Conservation (phyloP, 257 asterid genomes). For the Fraxinus excelsior region DNA sequence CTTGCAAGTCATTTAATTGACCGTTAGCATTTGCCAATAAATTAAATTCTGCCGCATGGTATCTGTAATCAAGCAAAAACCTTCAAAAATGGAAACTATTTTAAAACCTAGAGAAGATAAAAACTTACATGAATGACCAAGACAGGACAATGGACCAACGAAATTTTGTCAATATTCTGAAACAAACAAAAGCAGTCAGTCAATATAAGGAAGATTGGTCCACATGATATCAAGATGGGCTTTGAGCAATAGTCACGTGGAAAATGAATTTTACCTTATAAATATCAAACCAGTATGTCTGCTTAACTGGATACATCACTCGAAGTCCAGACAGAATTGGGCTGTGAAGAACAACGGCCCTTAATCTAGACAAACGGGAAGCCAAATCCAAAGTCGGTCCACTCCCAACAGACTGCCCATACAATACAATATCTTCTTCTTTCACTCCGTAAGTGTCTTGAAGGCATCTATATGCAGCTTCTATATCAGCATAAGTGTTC, state of each 20-base stretch:
- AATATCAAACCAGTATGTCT: conserved; percentile 95
- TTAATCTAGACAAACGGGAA: conserved; percentile 70
- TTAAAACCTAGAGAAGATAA: conserved; percentile 11
- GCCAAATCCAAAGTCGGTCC: conserved; percentile 95
- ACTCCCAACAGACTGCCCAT: conserved; percentile 97
- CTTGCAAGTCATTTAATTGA: conserved; percentile 10
- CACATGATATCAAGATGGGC: conserved; percentile 22
- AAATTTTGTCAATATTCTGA: conserved; percentile 94
- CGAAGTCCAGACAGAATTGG: conserved; percentile 92
- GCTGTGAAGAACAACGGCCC: conserved; percentile 98
- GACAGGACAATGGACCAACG: conserved; percentile 79
- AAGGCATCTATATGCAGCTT: conserved; percentile 91
- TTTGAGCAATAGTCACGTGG: conserved; percentile 8
- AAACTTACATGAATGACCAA: conserved; percentile 88
- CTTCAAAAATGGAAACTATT: conserved; percentile 5
- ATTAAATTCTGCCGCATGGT: background rate
- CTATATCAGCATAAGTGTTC: conserved; percentile 91
- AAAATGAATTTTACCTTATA: conserved; percentile 60
- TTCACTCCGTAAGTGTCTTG: conserved; percentile 73
- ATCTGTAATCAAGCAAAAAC: conserved; percentile 10
- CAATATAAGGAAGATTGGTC: conserved; percentile 9
- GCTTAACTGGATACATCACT: conserved; percentile 95
- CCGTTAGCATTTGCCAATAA: background rate
- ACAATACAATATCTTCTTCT: conserved; percentile 82
- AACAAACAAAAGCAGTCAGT: conserved; percentile 23